A percentile compares a stretch with the other conserved stretches of the same genome.
phyloP scores from a whole-genome alignment of 2,329 filamentous ascomycete species.

The Cordyceps cicadae region DNA sequence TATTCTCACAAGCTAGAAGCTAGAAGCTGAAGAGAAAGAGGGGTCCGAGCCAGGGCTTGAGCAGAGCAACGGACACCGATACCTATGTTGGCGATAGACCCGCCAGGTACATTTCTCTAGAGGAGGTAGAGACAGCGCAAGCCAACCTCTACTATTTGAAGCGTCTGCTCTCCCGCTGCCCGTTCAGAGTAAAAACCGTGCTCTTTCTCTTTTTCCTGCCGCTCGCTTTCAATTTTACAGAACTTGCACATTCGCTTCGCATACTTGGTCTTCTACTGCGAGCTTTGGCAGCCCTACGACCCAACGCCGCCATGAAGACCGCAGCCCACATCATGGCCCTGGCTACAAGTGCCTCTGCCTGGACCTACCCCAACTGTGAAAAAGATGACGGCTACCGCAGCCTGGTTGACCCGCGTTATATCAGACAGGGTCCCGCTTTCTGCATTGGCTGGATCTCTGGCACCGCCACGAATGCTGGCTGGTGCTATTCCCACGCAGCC shows the following conservation, averaged over 20 bases:
- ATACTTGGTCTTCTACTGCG: background rate
- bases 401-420: constrained; percentile 24
- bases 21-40: too few species aligned
- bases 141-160: background rate
- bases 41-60: too few species aligned
- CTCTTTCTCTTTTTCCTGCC: background rate
- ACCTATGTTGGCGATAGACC: too few species aligned
- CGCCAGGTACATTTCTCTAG: too few species aligned
- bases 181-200: background rate
- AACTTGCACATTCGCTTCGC: background rate
- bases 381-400: constrained; percentile 28
- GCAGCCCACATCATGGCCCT: constrained; percentile 24
- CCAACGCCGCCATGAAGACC: constrained; percentile 22
- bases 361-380: constrained; percentile 22
- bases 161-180: background rate
- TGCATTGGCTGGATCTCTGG: constrained; percentile 25
- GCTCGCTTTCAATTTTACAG: background rate
- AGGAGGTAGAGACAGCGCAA: too few species aligned
- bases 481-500: constrained; percentile 25
- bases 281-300: background rate
- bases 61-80: too few species aligned
- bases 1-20: too few species aligned
- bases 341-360: constrained; percentile 22
- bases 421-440: constrained; percentile 21
- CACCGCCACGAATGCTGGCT: constrained; percentile 20